Evolutionary conservation across 305 asterid genomes (phyloP), one percentile per base, ranked within the genome.

Genomic region (Plantago rigida): DNA sequence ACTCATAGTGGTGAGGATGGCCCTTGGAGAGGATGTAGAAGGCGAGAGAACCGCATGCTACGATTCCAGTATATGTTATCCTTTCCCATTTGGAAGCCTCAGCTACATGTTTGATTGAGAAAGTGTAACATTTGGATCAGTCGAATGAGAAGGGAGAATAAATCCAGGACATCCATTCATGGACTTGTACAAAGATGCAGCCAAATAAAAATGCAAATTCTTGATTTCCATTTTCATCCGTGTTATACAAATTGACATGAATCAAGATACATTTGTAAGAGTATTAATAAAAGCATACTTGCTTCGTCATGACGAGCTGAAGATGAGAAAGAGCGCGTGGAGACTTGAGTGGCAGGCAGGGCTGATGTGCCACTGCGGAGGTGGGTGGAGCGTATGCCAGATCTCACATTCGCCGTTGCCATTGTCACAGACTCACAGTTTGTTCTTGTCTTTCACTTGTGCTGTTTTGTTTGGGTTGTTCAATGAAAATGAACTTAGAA

Each of bases 61-160:
- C 75, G 28, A 71, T 69, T 55, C 82, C 93, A 10, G 41, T 63
- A 70, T 82, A 82, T 2, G 85, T 56, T 50, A 87, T 84, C 84
- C 84, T 87, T 85, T 87, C 82, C 93, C 95, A 87, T 67, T 87
- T 87, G 17, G 84, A 10, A 50, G 95, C 93, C 87, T 84, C 90
- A 65, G 82, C 95, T 84, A 56, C 59, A 65, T 47, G 7, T 3
- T 2, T 31, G 7, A 31, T 58, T 48, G 29, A 47, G 46, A 66
- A 1, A 47, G 47, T 46, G 6, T 39, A 1, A 39, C 41, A 47
- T 47, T 31, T 31, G 39, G 46, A 56, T 15, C 17, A n/a, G 17
- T 1, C 1, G 0, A 26, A 22, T 22, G 26, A 22, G 26, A 22
- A 22, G 26, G 26, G 26, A 22, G 26, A 22, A 22, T 22, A 22